A percentile compares a stretch with the other conserved stretches of the same genome.
These are phyloP conservation scores for Tylopilus sp. DNA, from an alignment of 768 basidiomycete genomes.

Conservation along the genomic window DNA sequence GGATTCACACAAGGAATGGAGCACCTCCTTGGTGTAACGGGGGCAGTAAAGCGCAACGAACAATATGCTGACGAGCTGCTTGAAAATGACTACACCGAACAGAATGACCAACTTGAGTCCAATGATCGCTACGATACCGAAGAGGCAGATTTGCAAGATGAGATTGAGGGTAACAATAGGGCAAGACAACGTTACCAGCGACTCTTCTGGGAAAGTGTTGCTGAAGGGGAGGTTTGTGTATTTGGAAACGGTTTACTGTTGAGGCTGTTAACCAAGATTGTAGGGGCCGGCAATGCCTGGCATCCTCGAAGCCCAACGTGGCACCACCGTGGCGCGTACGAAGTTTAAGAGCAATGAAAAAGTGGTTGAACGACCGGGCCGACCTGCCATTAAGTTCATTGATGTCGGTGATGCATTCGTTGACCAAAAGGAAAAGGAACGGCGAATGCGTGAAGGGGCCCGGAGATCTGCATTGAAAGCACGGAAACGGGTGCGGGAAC, in stretches of 20 bases:
- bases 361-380: conserved; percentile 39
- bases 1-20: conserved; percentile 86
- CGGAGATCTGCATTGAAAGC: conserved; percentile 39
- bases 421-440: conserved; percentile 49
- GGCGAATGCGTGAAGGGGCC: conserved; percentile 47
- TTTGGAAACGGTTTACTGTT: neutral
- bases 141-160: conserved; percentile 61
- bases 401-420: conserved; percentile 75
- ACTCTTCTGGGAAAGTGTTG: conserved; percentile 76
- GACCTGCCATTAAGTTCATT: conserved; percentile 60
- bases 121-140: conserved; percentile 44
- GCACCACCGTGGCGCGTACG: conserved; percentile 37
- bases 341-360: conserved; percentile 37
- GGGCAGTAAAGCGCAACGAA: conserved; percentile 16
- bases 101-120: neutral
- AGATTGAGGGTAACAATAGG: conserved; percentile 50
- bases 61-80: conserved; percentile 3
- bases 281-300: conserved; percentile 64
- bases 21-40: conserved; percentile 56
- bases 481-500: conserved; percentile 27
- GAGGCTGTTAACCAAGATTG: neutral
- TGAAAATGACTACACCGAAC: conserved; percentile 6
- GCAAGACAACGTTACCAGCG: conserved; percentile 65
- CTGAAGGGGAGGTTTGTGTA: conserved; percentile 59
- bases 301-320: conserved; percentile 48